Conservation (phyloP, 208 protist species). For the Acanthamoeba healyi region DNA sequence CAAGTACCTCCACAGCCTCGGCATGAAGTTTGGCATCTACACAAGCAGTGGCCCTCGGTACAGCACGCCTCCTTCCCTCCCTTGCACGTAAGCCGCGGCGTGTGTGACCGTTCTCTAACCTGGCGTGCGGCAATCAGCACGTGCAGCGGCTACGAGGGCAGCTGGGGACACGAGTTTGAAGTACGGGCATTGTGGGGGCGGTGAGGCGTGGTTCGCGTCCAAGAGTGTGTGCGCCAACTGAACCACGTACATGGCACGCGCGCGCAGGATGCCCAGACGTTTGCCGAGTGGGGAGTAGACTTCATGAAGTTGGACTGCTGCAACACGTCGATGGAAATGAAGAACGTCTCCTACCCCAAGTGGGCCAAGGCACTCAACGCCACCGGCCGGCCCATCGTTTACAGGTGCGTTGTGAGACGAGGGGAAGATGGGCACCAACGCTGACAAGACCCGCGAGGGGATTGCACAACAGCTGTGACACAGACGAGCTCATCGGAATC, state of each 20-base stretch:
- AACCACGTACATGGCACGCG: too few relatives aligned
- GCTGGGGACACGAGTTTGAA: conserved; percentile 60
- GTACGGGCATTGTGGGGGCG: conserved; percentile 62
- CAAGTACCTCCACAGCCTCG: conserved; percentile 75
- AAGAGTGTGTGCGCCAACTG: too few relatives aligned
- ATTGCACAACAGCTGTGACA: conserved; percentile 3
- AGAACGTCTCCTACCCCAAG: conserved; percentile 73
- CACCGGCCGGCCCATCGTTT: conserved; percentile 69
- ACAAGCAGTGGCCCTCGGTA: not conserved
- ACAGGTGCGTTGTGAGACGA: too few relatives aligned
- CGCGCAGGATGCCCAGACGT: not conserved
- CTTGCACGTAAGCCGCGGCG: not conserved
- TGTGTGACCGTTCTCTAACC: not conserved
- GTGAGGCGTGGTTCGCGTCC: not conserved
- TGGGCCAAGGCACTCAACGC: conserved; percentile 35
- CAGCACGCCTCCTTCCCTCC: not conserved
- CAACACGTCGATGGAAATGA: conserved; percentile 16
- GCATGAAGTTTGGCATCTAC: conserved; percentile 83
- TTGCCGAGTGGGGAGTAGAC: conserved; percentile 57
- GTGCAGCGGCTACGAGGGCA: conserved; percentile 76
- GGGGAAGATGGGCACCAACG: not conserved
- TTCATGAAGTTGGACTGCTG: conserved; percentile 79
- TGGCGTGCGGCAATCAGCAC: conserved; percentile 32
- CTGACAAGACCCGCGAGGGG: not conserved
- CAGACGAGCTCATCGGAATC: conserved; percentile 33